Base-by-base conservation (phyloP, 805 yeast species). In the Crinitomyces ghanaensis region DNA sequence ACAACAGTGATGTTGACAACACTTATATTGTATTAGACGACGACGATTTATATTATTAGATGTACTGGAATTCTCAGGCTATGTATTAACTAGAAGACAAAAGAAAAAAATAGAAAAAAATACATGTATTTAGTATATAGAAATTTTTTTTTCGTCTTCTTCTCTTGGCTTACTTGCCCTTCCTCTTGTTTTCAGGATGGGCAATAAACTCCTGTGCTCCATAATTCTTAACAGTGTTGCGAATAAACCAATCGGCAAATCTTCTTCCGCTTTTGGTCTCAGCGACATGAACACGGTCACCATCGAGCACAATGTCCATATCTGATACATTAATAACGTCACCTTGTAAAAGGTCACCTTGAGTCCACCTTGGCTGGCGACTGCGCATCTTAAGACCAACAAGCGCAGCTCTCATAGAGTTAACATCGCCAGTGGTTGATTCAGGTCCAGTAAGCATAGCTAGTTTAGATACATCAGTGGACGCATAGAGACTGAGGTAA, bases 241-340 rank as follows among this genome's bases (percentile, higher is more conserved):
- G 58, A 31, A 66, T 51, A 38, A 66, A 66, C 72, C 71, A 66
- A 43, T 67, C 70, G 27, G 66, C 65, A 42, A 61, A 66, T 49
- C 60, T 62, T 41, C 70, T 54, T 13, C 65, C 65, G 23, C 56
- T 54, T 44, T 64, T 63, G 29, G 60, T 52, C 48, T 66, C 69
- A 33, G 65, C 56, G 30, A 66, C 63, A 40, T 63, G 61, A 35
- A 66, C 54, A 28, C 61, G 39, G 36, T 62, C 68, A 36, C 54
- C 56, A 18, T 57, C 57, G 19, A 66, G 47, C 14, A 53, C 53
- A 36, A 66, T 61, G 40, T 66, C 71, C 21, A 66, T 45, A 37
- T 66, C 72, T 30, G 67, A 58, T 13, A 61, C 59, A 27, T 55
- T 57, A 17, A 54, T 55, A 27, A 45, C 43, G 28, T 64, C 60